Base-by-base conservation (phyloP, 805 yeast species). In the Zygosaccharomyces pseudorouxii region DNA sequence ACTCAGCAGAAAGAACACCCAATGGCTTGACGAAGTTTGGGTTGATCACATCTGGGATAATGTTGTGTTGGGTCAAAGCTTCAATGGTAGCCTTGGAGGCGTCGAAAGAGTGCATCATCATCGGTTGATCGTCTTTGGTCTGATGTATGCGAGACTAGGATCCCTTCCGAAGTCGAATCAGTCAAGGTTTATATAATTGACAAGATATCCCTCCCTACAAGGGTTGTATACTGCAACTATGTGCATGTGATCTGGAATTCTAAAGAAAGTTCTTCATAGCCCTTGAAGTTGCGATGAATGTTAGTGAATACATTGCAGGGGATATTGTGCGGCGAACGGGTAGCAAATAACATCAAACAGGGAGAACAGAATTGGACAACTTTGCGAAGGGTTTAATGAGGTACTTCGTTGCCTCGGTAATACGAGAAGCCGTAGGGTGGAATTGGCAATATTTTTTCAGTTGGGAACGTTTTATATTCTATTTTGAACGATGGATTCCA, bases 1-100 rank as follows among this genome's bases (percentile, higher is more conserved):
- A 67, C 23, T 65, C 67, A 1, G 58, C 63, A 12, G 60, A 54
- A 10, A 67, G 47, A 9, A 58, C 50, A 11, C 67, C 64, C 46
- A 55, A 48, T 7, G 65, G 60, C 22, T 51, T 40, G 45, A 60
- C 53, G 9, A 46, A 25, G 2, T 40, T 16, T 16, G 43, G 48
- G 23, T 55, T 53, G 25, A 63, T 51, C 23, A 65, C 59, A 41
- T 63, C 67, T n/a, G 57, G 48, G 16, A 66, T 30, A 30, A 67
- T 55, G 2, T 55, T 60, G 47, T 66, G 60, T 29, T 59, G 57
- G 18, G 46, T 22, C 19, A 65, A 47, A 4, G 67, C 54, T 20
- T 63, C 68, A 9, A 52, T 30, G 19, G 58, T 50, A 1, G 61
- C 56, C 28, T 56, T 49, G 3, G 55, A 27, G 23, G 52, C 39